Conservation (phyloP, 2,329 filamentous ascomycete species). For the Basipetospora chlamydospora region DNA sequence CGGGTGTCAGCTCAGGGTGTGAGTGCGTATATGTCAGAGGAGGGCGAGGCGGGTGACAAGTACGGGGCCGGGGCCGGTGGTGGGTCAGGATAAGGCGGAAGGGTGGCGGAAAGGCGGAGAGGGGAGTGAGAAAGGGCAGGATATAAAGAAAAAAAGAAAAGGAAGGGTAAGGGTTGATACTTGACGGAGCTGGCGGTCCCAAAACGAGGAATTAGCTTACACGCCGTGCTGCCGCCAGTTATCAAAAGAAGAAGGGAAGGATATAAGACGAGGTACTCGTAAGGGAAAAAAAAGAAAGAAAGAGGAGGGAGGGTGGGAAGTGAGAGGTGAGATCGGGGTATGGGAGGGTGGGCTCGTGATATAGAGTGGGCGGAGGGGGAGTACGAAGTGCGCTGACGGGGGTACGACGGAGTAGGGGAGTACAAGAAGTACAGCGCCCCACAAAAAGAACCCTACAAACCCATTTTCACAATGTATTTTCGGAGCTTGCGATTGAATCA, state of each 20-base stretch:
- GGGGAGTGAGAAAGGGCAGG: slow-evolving; percentile 5
- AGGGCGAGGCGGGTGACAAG: slow-evolving; percentile 6
- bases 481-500: too few species aligned
- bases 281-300: slow-evolving; percentile 34
- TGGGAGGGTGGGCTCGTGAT: slow-evolving; percentile 7
- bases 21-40: slow-evolving; percentile 8
- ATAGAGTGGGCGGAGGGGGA: slow-evolving; percentile 8
- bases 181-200: slow-evolving; percentile 33
- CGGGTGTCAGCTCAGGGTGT: not conserved
- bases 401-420: slow-evolving; percentile 1
- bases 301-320: slow-evolving; percentile 25
- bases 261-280: slow-evolving; percentile 44
- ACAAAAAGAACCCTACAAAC: too few species aligned
- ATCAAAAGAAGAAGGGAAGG: slow-evolving; percentile 38
- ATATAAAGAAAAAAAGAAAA: slow-evolving; percentile 15
- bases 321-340: slow-evolving; percentile 28
- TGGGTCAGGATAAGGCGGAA: slow-evolving; percentile 5
- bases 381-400: slow-evolving; percentile 7
- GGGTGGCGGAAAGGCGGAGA: slow-evolving; percentile 9
- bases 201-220: slow-evolving; percentile 42
- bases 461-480: too few species aligned
- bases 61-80: slow-evolving; percentile 4
- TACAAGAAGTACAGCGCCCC: too few species aligned
- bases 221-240: slow-evolving; percentile 45
- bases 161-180: slow-evolving; percentile 29